Base-by-base conservation (phyloP, 2,329 filamentous ascomycete species). In the Talaromyces sp. region DNA sequence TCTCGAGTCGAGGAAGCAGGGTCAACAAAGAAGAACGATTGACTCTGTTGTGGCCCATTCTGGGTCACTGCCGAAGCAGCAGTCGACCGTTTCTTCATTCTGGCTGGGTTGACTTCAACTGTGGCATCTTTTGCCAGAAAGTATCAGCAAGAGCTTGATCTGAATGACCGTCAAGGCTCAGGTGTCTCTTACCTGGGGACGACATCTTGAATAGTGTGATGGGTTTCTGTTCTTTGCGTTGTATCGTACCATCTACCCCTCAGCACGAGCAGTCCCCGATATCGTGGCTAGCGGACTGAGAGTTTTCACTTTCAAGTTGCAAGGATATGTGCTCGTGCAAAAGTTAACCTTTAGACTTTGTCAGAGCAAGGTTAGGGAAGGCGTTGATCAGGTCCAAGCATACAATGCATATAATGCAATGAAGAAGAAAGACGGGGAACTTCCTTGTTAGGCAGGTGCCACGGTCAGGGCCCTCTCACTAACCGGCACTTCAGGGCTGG, bases 21-120 rank as follows among this genome's bases (percentile, higher is more conserved):
- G 60, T 80, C 74, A 56, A 80, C 78, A 68, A 80, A 80, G 66
- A 78, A 79, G 63, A 79, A 80, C 6, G 71, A 66, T 68, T 76
- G 75, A 11, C 68, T 74, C 62, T 74, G 74, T 24, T 14, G 49
- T 35, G 14, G 39, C n/a, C 52, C 52, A 56, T 37, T 56, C n/a
- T 37, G 52, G 19, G 33, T 22, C n/a, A 37, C 13, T 41, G 56
- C 6, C 35, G 56, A 8, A 16, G 70, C 61, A 27, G 68, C 68
- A n/a, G 72, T 64, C 19, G 70, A 63, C 39, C 73, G 70, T 66
- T 73, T 71, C 63, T 75, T 71, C 60, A 70, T 68, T 68, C 71
- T 71, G 13, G 72, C 54, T 50, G 67, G 71, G 22, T 67, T 61
- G 22, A 52, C 19, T 54, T 52, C 62, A 22, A 56, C 41, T 24